A percentile compares a stretch with the other conserved stretches of the same genome.
These are phyloP conservation scores for Globisporangium emineosum DNA, from an alignment of 352 stramenopile species.

Conservation along the genomic window DNA sequence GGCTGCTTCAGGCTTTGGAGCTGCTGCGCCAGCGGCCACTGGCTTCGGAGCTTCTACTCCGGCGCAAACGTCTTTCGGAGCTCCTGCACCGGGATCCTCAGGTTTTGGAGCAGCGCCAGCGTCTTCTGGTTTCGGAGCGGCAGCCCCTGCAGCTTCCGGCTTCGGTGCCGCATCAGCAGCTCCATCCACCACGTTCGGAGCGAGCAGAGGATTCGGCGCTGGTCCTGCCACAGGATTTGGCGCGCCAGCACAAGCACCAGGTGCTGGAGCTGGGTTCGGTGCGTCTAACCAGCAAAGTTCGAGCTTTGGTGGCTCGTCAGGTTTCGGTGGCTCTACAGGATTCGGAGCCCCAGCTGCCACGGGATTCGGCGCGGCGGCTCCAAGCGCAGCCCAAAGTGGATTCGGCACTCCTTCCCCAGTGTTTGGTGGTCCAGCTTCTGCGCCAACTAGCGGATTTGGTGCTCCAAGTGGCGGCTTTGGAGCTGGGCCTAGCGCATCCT, in stretches of 20 bases:
- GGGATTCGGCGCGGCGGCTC: slow-evolving; percentile 20
- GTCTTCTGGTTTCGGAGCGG: slow-evolving; percentile 25
- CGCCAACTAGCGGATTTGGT: slow-evolving; percentile 26
- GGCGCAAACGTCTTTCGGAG: slow-evolving; percentile 1
- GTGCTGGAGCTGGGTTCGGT: background rate
- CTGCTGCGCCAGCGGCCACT: slow-evolving; percentile 3
- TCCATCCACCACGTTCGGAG: slow-evolving; percentile 15
- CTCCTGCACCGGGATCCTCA: slow-evolving; percentile 9
- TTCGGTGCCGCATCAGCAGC: slow-evolving; percentile 29
- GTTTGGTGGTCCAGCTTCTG: slow-evolving; percentile 15
- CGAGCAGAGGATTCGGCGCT: background rate
- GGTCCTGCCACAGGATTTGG: slow-evolving; percentile 15
- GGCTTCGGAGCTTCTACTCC: slow-evolving; percentile 11
- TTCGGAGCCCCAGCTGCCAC: slow-evolving; percentile 11
- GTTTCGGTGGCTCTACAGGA: slow-evolving; percentile 19
- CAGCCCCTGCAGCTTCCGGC: slow-evolving; percentile 20
- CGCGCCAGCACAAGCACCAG: background rate
- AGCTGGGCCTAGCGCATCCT: slow-evolving; percentile 16
- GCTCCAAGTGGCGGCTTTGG: slow-evolving; percentile 19
- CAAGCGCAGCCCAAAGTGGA: slow-evolving; percentile 1
- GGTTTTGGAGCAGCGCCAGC: slow-evolving; percentile 15
- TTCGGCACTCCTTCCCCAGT: slow-evolving; percentile 11
- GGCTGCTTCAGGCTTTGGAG: slow-evolving; percentile 13
- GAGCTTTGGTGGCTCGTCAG: slow-evolving; percentile 33
- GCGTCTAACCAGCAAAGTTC: slow-evolving; percentile 17